A percentile compares a stretch with the other conserved stretches of the same genome.
These are phyloP conservation scores for Backusella tuberculispora DNA, from an alignment of 192 early-diverging fungal genomes.

Conservation along the genomic window DNA sequence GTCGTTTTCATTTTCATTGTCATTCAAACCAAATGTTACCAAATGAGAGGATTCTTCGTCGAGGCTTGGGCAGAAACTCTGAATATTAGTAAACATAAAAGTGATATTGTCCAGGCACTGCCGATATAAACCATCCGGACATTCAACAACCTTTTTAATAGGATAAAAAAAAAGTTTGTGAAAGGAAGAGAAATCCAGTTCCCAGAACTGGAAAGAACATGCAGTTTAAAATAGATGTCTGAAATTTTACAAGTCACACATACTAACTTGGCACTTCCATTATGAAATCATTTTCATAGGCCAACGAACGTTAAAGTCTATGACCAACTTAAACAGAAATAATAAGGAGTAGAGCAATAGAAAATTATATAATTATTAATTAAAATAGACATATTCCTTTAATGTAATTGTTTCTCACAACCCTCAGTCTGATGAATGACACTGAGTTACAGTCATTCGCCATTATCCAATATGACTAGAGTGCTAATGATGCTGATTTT, in stretches of 20 bases:
- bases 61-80: conserved; percentile 15
- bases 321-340: not conserved
- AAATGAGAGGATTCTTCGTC: conserved; percentile 14
- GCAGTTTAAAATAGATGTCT: not conserved
- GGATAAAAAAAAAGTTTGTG: not conserved
- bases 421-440: not conserved
- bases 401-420: not conserved
- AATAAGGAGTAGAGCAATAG: not conserved
- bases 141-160: conserved; percentile 2
- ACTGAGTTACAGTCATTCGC: not conserved
- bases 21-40: conserved; percentile 17
- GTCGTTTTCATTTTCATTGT: not conserved
- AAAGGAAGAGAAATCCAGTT: not conserved
- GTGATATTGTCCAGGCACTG: not conserved
- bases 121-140: conserved; percentile 4
- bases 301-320: not conserved
- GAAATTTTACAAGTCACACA: not conserved
- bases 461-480: not conserved
- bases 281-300: not conserved
- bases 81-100: not conserved
- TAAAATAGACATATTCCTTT: not conserved
- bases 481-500: not conserved
- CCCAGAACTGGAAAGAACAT: not conserved
- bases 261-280: not conserved
- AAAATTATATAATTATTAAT: not conserved